Evolutionary conservation across 768 basidiomycete genomes (phyloP), one percentile per base, ranked within the genome.

Genomic region (Stropharia rugosoannulata): DNA sequence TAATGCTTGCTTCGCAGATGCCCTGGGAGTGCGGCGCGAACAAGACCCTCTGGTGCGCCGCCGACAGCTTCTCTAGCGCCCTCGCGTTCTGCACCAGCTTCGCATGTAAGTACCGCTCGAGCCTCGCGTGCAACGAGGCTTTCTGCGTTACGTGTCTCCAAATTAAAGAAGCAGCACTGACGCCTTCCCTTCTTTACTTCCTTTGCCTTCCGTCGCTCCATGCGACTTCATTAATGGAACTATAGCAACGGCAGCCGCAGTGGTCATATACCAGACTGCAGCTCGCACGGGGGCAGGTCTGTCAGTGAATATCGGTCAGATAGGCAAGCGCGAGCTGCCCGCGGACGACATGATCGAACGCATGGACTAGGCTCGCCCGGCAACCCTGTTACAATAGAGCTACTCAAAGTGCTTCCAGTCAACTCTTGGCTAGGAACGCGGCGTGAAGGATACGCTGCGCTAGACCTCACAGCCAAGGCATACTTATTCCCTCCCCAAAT

Each of bases 1-100:
- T 72, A 16, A 69, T 75, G 71, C 59, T 71, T 36, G 67, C 68
- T 12, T 68, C 68, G 3, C 73, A 72, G 51, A 67, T 66, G 59
- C 64, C 66, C 8, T 61, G 58, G 58, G 72, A 72, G 52, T 75
- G 70, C 55, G 54, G 60, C 32, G 62, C 62, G 32, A 65, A 32
- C 29, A 32, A 69, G 51, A 68, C 59, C 13, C 60, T 68, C 16
- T 71, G 73, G 71, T 73, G 70, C 52, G 68, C 70, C 1, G 65
- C 68, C 12, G 69, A 68, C 6, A 65, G 66, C 55, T 70, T 71
- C 57, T 68, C 69, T 13, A 68, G 64, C 47, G 66, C 68, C 16
- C 64, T 73, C 0, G 70, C 70, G 6, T 70, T 73, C 57, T 64
- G 70, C 50, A 71, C 69, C 5, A 66, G 68, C 27, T 56, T 70